A percentile compares a stretch with the other conserved stretches of the same genome.
These are phyloP conservation scores for Eucalyptus rudis DNA, from an alignment of 345 rosid genomes.

Conservation along the genomic window DNA sequence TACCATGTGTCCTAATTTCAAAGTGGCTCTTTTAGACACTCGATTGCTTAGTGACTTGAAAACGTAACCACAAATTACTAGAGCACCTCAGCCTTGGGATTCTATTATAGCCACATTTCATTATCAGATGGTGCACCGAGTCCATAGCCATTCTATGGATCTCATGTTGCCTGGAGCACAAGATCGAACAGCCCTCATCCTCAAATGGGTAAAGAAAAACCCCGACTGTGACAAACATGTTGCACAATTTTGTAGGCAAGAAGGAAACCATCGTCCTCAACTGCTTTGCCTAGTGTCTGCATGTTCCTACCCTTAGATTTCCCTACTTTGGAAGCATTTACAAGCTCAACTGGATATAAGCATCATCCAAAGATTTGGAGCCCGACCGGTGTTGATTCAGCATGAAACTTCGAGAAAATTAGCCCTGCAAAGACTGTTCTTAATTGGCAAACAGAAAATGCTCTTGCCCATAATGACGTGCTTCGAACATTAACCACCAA, in stretches of 20 bases:
- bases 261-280: not conserved
- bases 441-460: not conserved
- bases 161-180: no score
- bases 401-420: not conserved
- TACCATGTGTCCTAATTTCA: no score
- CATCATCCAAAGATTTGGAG: not conserved
- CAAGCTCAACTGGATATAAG: not conserved
- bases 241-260: not conserved
- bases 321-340: not conserved
- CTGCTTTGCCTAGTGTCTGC: not conserved
- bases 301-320: not conserved
- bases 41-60: no score
- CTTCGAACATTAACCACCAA: not conserved
- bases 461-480: not conserved
- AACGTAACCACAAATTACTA: no score
- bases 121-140: no score
- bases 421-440: not conserved
- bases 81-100: no score
- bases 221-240: not conserved
- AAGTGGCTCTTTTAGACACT: no score
- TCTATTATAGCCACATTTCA: no score
- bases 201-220: not conserved
- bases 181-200: not conserved
- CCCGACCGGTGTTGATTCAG: not conserved
- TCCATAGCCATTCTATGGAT: no score